phyloP scores from a whole-genome alignment of 768 basidiomycete species.

The Pleurotus ostreatus region DNA sequence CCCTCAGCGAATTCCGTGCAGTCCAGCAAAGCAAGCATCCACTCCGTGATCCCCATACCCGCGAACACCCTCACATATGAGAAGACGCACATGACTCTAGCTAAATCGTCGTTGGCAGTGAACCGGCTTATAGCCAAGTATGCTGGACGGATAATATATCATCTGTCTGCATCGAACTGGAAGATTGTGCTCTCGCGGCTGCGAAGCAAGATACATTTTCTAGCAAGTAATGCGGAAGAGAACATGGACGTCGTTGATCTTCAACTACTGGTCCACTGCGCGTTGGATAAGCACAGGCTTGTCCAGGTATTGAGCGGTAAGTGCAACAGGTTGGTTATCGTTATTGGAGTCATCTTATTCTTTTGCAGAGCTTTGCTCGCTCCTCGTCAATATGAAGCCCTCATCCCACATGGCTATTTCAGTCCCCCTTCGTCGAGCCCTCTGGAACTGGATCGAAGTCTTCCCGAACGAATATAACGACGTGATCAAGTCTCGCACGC shows the following conservation, averaged over 20 bases:
- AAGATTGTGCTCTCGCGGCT: conserved; percentile 67
- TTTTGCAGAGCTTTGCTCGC: conserved; percentile 65
- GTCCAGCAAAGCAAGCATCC: conserved; percentile 31
- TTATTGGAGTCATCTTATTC: not conserved
- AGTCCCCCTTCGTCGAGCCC: conserved; percentile 64
- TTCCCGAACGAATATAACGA: conserved; percentile 80
- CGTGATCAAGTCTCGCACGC: conserved; percentile 55
- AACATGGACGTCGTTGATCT: conserved; percentile 69
- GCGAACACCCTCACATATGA: conserved; percentile 45
- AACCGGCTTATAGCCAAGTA: conserved; percentile 65
- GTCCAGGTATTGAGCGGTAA: conserved; percentile 67
- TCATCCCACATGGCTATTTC: conserved; percentile 73
- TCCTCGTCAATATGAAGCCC: conserved; percentile 77
- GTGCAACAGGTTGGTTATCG: conserved; percentile 13
- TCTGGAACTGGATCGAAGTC: conserved; percentile 89
- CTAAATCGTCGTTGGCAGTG: conserved; percentile 50
- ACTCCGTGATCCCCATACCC: conserved; percentile 36
- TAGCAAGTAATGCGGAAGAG: conserved; percentile 43
- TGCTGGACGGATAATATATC: conserved; percentile 77
- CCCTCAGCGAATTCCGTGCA: conserved; percentile 38
- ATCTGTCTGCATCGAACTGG: conserved; percentile 89
- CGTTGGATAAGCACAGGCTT: conserved; percentile 66
- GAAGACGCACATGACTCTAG: conserved; percentile 57
- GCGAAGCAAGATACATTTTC: conserved; percentile 60
- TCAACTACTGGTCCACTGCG: conserved; percentile 72